Conservation (phyloP, 2,329 filamentous ascomycete genomes). For the Penicillium vulpinum region DNA sequence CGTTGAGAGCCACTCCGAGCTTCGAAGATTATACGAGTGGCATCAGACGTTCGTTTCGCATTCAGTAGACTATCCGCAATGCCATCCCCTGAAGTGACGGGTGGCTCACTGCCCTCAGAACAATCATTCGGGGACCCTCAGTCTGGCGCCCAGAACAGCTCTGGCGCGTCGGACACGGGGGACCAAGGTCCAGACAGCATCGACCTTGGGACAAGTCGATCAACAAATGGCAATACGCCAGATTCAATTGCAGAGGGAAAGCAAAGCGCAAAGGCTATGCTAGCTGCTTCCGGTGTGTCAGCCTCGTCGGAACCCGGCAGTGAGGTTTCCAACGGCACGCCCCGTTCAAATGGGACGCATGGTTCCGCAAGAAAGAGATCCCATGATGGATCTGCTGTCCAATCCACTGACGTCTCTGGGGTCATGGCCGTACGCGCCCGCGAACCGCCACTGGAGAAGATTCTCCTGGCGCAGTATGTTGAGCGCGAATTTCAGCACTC, state of each 20-base stretch:
- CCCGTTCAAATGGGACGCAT: constrained; percentile 45
- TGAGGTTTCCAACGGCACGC: constrained; percentile 31
- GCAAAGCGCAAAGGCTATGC: constrained; percentile 59
- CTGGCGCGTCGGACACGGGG: constrained; percentile 23
- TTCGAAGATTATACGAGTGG: constrained; percentile 24
- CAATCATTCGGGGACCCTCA: constrained; percentile 27
- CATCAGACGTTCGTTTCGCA: constrained; percentile 13
- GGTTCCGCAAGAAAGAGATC: constrained; percentile 59
- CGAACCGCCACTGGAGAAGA: constrained; percentile 48
- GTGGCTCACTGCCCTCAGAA: constrained; percentile 24
- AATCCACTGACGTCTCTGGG: constrained; percentile 38
- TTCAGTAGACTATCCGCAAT: constrained; percentile 25
- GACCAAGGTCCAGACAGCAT: constrained; percentile 24
- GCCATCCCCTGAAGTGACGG: constrained; percentile 37
- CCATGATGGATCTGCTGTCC: constrained; percentile 58
- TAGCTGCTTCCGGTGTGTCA: constrained; percentile 52
- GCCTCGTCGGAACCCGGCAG: constrained; percentile 28
- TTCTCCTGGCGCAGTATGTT: constrained; percentile 64
- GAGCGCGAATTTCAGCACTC: constrained; percentile 63
- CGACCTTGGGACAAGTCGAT: constrained; percentile 25
- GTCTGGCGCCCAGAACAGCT: constrained; percentile 27
- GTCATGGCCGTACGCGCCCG: constrained; percentile 37
- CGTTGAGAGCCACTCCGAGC: constrained; percentile 25
- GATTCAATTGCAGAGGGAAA: constrained; percentile 60
- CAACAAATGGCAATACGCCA: constrained; percentile 28